These are phyloP conservation scores for Xylariaceae sp. DNA, from an alignment of 2,329 filamentous ascomycete species.

Conservation along the genomic window DNA sequence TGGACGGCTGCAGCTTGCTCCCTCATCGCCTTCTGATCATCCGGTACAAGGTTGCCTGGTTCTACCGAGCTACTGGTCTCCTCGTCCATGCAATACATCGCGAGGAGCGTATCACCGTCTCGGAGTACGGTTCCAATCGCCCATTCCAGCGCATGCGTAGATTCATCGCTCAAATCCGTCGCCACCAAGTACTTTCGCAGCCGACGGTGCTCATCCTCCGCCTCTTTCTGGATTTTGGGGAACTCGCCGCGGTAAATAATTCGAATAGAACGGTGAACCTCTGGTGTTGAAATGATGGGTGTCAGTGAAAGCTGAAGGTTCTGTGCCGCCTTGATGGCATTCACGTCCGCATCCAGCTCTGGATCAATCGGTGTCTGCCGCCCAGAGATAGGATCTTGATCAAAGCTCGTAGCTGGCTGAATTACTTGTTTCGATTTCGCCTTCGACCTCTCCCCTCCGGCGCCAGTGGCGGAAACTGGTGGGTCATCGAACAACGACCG, in stretches of 20 bases:
- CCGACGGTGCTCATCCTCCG: conserved; percentile 70
- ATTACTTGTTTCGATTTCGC: conserved; percentile 48
- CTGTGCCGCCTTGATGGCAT: conserved; percentile 83
- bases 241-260: conserved; percentile 91
- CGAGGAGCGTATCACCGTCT: conserved; percentile 89
- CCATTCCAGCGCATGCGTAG: conserved; percentile 94
- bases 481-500: conserved; percentile 62
- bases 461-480: conserved; percentile 58
- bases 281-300: conserved; percentile 67
- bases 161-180: conserved; percentile 89
- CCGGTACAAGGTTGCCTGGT: conserved; percentile 54
- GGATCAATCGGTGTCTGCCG: conserved; percentile 62
- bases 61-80: conserved; percentile 57
- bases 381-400: conserved; percentile 56
- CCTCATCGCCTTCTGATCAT: conserved; percentile 68
- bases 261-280: conserved; percentile 74
- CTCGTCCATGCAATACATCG: conserved; percentile 90
- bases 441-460: conserved; percentile 57
- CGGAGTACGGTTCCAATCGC: conserved; percentile 91
- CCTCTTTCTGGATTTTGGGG: conserved; percentile 65
- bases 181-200: conserved; percentile 92
- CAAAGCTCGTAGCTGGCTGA: conserved; percentile 82
- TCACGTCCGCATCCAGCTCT: conserved; percentile 78
- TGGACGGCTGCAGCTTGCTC: conserved; percentile 71
- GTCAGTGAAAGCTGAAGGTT: conserved; percentile 77